Percentiles rank a stretch among this genome's conserved stretches.
These are phyloP conservation scores for Sarocladium strictum DNA, from an alignment of 2,329 filamentous ascomycete species.

Conservation along the genomic window DNA sequence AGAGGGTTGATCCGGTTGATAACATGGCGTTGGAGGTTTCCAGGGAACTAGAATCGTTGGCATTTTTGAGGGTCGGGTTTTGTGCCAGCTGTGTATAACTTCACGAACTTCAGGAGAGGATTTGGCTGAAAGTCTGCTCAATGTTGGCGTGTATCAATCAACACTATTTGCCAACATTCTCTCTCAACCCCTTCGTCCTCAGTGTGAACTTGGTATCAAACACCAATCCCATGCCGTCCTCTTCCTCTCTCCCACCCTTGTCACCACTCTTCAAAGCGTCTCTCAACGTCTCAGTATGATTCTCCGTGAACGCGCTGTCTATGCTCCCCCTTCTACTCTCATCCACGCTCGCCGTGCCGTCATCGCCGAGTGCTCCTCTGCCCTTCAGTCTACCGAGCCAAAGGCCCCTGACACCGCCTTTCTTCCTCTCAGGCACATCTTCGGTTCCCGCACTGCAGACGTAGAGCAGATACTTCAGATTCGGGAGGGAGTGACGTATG, in stretches of 20 bases:
- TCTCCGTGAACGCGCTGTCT: slow-evolving; percentile 35
- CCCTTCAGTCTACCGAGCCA: slow-evolving; percentile 43
- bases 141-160: too few relatives aligned
- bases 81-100: too few relatives aligned
- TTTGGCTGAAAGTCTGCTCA: too few relatives aligned
- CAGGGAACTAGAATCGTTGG: too few relatives aligned
- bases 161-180: slow-evolving; percentile 31
- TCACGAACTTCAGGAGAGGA: too few relatives aligned
- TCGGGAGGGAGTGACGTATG: slow-evolving; percentile 85
- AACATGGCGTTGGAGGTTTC: not conserved
- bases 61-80: too few relatives aligned
- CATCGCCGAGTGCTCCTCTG: slow-evolving; percentile 21
- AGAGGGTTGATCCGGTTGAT: not conserved
- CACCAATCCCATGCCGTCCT: slow-evolving; percentile 29
- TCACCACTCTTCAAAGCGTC: slow-evolving; percentile 20
- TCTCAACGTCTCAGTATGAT: slow-evolving; percentile 36
- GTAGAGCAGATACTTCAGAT: slow-evolving; percentile 88
- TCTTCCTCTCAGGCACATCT: slow-evolving; percentile 55
- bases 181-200: slow-evolving; percentile 50
- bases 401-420: slow-evolving; percentile 54
- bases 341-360: slow-evolving; percentile 30
- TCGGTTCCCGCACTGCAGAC: slow-evolving; percentile 75
- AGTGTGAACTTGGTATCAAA: slow-evolving; percentile 47
- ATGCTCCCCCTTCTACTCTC: slow-evolving; percentile 36
- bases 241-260: slow-evolving; percentile 20